Evolutionary conservation across 495 filamentous ascomycete genomes (phyloP).

Genomic region (Daldinia childiae): DNA sequence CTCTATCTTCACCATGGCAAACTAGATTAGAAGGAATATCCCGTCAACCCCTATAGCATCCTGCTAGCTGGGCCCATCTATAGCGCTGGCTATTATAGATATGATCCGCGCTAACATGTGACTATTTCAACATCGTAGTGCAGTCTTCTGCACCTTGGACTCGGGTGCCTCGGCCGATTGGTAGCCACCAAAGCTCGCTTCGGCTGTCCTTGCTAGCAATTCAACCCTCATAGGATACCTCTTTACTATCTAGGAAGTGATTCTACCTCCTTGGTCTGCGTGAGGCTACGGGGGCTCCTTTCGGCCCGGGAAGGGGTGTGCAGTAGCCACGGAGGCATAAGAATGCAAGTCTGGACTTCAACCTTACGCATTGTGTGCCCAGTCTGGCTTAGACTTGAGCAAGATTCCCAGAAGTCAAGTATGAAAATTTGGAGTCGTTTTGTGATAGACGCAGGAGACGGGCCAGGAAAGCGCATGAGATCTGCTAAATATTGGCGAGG

Average conservation of each 20-base stretch:
- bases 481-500: background rate
- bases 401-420: too few species aligned
- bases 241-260: slow-evolving; percentile 3
- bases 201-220: slow-evolving; percentile 2
- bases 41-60: background rate
- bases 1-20: background rate
- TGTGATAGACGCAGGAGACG: background rate
- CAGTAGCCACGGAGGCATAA: slow-evolving; percentile 7
- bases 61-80: background rate
- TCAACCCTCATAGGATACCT: background rate
- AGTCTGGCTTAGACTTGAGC: background rate
- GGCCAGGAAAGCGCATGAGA: background rate
- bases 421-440: background rate
- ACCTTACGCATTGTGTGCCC: background rate
- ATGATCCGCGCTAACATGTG: background rate
- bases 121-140: background rate
- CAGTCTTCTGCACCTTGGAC: slow-evolving; percentile 3
- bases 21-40: background rate
- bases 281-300: slow-evolving; percentile 3
- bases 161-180: slow-evolving; percentile 28
- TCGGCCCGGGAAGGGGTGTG: slow-evolving; percentile 21
- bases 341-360: slow-evolving; percentile 1
- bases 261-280: slow-evolving; percentile 8
- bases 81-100: slow-evolving; percentile 4
- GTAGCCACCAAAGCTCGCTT: slow-evolving; percentile 1